Evolutionary conservation across 1,284 basidiomycete species (phyloP).

Genomic region (Singerocomus inundabilis): DNA sequence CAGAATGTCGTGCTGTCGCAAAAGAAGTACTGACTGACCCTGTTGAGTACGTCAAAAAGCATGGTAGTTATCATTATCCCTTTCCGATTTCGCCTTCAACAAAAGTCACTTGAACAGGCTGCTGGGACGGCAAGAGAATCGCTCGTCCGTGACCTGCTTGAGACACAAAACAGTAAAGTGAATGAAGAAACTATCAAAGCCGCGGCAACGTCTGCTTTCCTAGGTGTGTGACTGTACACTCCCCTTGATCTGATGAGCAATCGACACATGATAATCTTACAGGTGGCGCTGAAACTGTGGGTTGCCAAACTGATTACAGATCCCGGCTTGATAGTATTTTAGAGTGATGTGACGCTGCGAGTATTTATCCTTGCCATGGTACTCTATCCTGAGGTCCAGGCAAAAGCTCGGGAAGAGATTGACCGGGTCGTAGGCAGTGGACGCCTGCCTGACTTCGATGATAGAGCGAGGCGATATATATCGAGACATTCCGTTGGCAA

Average conservation of each 20-base stretch:
- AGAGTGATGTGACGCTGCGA: slow-evolving; percentile 19
- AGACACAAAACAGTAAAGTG: neutral
- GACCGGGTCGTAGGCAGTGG: slow-evolving; percentile 26
- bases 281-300: slow-evolving; percentile 32
- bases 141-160: slow-evolving; percentile 21
- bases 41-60: slow-evolving; percentile 31
- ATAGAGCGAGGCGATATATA: slow-evolving; percentile 25
- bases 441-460: slow-evolving; percentile 30
- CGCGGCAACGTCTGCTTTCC: slow-evolving; percentile 26
- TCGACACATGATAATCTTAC: neutral
- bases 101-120: slow-evolving; percentile 7
- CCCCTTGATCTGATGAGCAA: neutral
- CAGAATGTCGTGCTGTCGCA: slow-evolving; percentile 26
- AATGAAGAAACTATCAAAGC: slow-evolving; percentile 21
- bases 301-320: neutral
- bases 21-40: slow-evolving; percentile 30
- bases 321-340: neutral
- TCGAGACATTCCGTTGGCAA: slow-evolving; percentile 28
- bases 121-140: slow-evolving; percentile 24
- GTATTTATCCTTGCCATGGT: slow-evolving; percentile 33
- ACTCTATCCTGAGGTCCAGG: slow-evolving; percentile 31
- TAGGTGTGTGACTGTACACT: slow-evolving; percentile 17
- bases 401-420: slow-evolving; percentile 29
- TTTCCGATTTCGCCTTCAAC: neutral
- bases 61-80: slow-evolving; percentile 26